Evolutionary conservation across 345 rosid species (phyloP), one percentile per base, ranked within the genome.

Genomic region (Acer campestre): DNA sequence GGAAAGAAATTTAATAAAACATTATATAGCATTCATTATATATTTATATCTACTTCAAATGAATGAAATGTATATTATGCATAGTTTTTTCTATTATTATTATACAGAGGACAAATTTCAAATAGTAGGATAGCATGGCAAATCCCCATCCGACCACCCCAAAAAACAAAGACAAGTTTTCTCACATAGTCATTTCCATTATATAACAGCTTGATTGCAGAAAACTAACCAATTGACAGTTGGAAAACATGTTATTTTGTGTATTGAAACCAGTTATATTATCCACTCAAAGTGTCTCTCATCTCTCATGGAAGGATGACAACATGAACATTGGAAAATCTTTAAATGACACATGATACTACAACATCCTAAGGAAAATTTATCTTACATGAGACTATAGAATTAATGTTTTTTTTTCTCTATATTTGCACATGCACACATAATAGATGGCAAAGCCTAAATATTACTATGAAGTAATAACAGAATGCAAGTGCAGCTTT

Each of bases 1-100:
- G 51, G 74, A 61, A 77, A 67, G 56, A 68, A 71, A 59, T 31
- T 16, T 23, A 67, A 10, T 8, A 67, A 73, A 46, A 64, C 40
- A 42, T 35, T 59, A 6, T 23, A 22, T 46, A 20, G 3, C 49
- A 16, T 68, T 25, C 46, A 42, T 42, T 42, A 8, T 42, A 42
- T 42, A 4, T 35, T 4, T 35, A 35, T 35, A 35, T 35, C 46
- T 42, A 42, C 13, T 77, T 62, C 51, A 22, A 29, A 68, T 35
- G 2, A 51, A 48, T 55, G 38, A 55, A 56, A 71, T 2, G 14
- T 22, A 71, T 64, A 17, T 76, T 61, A 51, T 9, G 2, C 3
- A 58, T 56, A 71, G 46, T 42, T 42, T 8, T 42, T 48, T 29
- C 44, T 48, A 62, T 12, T 55, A 61, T 11, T 1, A 42, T 35